Base-by-base conservation (phyloP, 495 filamentous ascomycete genomes). In the Thozetella sp. region DNA sequence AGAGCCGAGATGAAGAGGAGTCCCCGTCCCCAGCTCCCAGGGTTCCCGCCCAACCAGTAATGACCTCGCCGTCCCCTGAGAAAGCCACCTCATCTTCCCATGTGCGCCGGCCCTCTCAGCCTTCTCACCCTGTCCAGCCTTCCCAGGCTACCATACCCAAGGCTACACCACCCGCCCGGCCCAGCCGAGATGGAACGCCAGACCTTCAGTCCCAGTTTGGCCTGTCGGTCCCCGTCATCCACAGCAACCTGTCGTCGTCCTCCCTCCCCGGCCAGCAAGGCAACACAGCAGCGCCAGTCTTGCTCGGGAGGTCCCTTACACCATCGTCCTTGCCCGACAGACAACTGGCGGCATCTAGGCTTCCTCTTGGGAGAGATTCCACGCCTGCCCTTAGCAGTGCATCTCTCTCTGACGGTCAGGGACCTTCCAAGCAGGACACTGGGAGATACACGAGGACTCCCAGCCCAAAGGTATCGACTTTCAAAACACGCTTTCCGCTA, bases 121-220 rank as follows among this genome's bases (percentile, higher is more conserved):
- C 69, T 15, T 64, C 67, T 27, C 72, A 71, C 12, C 60, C 54
- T 22, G 53, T 45, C 30, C 62, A 60, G 48, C 46, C 61, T 54
- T 57, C 67, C 59, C 67, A 63, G 55, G 50, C 64, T 56, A 59
- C 66, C 60, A 56, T 73, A 40, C 61, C 71, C 57, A 75, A 65
- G 56, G 67, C 62, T 50, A 66, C 66, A 26, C 77, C 81, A 48
- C 88, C 88, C 17, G 68, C 75, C 51, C 75, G 93, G 57, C 93
- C 93, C 3, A 97, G 91, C 67, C 81, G 93, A 80, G 88, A 95
- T 62, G 91, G 91, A 11, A 91, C 89, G 1, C 82, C 88, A 50
- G 85, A 86, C 54, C 78, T 96, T 22, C 70, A 75, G 48, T 75
- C 84, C 25, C 80, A 83, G 45, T 71, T 81, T 20, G 72, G 84